Conservation (phyloP, 2,329 filamentous ascomycete genomes). For the Xylaria sp. region DNA sequence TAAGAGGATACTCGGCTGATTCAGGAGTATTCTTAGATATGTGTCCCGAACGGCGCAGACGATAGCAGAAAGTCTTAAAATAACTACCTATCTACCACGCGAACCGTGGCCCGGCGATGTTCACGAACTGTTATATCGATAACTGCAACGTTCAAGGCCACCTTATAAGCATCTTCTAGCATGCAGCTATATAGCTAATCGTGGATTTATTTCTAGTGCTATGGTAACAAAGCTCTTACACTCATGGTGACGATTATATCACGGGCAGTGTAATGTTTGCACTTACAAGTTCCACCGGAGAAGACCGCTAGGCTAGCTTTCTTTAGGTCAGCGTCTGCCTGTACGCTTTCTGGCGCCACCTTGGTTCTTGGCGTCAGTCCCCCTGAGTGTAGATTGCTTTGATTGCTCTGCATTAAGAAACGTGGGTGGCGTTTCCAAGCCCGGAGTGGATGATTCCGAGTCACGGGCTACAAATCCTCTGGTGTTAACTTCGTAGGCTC, state of each 20-base stretch:
- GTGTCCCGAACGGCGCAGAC: not conserved
- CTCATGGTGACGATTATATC: not conserved
- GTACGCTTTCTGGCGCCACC: not conserved
- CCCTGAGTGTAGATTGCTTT: not conserved
- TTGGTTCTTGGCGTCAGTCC: not conserved
- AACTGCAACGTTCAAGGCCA: too few species aligned
- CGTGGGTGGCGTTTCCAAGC: not conserved
- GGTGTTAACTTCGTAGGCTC: too few species aligned
- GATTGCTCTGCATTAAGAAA: not conserved
- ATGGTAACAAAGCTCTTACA: not conserved
- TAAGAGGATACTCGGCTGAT: not conserved
- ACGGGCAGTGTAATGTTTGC: not conserved
- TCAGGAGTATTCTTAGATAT: not conserved
- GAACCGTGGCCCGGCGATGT: too few species aligned
- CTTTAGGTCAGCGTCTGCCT: not conserved
- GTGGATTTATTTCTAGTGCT: not conserved
- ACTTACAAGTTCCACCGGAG: not conserved
- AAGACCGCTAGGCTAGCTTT: not conserved
- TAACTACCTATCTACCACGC: too few species aligned
- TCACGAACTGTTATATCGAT: too few species aligned
- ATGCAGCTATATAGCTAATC: not conserved
- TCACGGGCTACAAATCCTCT: too few species aligned
- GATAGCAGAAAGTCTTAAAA: too few species aligned
- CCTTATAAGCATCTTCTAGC: not conserved
- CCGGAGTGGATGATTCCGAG: too few species aligned